Percentiles rank a stretch among this genome's conserved stretches.
Conservation (phyloP, 495 filamentous ascomycete genomes). For the Aspergillus leporis region DNA sequence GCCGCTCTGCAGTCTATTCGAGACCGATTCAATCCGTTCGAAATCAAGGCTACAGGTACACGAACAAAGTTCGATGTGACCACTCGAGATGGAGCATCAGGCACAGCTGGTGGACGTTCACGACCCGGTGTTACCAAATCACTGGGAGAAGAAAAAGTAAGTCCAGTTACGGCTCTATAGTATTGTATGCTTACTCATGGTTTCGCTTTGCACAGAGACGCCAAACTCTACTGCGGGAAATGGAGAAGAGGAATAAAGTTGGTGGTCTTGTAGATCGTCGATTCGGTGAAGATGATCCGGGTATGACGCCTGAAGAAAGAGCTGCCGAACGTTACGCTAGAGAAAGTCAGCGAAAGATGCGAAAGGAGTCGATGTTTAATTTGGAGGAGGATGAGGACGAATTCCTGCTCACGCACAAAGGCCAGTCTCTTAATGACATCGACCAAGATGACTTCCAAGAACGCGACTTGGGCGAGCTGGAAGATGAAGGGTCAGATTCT, state of each 20-base stretch:
- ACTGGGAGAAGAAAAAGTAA: conserved; percentile 80
- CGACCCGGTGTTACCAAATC: conserved; percentile 84
- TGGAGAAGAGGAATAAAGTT: conserved; percentile 82
- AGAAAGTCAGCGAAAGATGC: conserved; percentile 73
- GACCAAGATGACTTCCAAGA: conserved; percentile 73
- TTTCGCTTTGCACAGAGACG: conserved; percentile 54
- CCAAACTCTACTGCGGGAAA: conserved; percentile 78
- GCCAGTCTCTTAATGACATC: conserved; percentile 61
- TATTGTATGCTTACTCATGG: conserved; percentile 11
- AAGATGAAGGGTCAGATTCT: conserved; percentile 62
- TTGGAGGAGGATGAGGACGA: conserved; percentile 79
- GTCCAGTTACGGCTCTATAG: conserved; percentile 25
- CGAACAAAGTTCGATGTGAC: conserved; percentile 77
- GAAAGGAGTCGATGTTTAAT: conserved; percentile 79
- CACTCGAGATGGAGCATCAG: conserved; percentile 52
- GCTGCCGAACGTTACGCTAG: conserved; percentile 86
- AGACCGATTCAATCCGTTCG: conserved; percentile 96
- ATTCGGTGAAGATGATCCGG: conserved; percentile 94
- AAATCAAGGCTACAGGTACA: conserved; percentile 70
- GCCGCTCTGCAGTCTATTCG: conserved; percentile 79
- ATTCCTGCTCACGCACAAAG: conserved; percentile 78
- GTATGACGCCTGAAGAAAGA: conserved; percentile 90
- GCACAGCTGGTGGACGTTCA: conserved; percentile 49
- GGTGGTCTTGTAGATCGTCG: conserved; percentile 90
- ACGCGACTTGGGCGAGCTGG: conserved; percentile 65